phyloP scores from a whole-genome alignment of 192 early-diverging fungal species.

The Martensiomyces pterosporus region DNA sequence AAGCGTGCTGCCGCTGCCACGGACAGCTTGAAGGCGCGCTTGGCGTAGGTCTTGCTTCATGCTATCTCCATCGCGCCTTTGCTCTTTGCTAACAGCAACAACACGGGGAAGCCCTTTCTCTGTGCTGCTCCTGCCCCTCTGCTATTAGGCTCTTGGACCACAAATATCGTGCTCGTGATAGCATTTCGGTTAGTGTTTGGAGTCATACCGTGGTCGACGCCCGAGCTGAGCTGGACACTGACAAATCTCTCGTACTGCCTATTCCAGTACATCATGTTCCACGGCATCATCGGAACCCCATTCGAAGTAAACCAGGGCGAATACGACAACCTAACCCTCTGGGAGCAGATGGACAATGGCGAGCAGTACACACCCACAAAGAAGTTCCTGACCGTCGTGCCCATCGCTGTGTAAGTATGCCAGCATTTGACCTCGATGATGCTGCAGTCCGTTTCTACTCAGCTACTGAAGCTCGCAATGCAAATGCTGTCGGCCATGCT shows the following conservation, averaged over 20 bases:
- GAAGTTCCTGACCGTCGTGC: constrained; percentile 94
- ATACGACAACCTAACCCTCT: constrained; percentile 88
- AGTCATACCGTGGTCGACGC: constrained; percentile 83
- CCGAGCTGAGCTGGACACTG: constrained; percentile 94
- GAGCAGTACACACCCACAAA: constrained; percentile 97
- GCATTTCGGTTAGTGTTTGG: constrained; percentile 72
- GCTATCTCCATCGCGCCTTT: too few species aligned
- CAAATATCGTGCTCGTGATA: constrained; percentile 80
- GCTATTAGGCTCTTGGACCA: constrained; percentile 83
- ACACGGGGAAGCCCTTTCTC: too few species aligned
- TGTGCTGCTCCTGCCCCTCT: too few species aligned
- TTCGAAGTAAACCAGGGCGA: constrained; percentile 93
- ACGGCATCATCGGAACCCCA: constrained; percentile 93
- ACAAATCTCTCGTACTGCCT: constrained; percentile 89
- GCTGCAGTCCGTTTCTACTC: too few species aligned
- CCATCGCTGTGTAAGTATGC: constrained; percentile 86
- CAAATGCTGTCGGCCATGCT: too few species aligned
- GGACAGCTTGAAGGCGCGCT: too few species aligned
- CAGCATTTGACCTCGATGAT: too few species aligned
- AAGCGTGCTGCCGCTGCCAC: too few species aligned
- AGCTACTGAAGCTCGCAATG: too few species aligned
- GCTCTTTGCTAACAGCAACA: too few species aligned
- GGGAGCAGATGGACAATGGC: constrained; percentile 99
- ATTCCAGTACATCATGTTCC: constrained; percentile 97
- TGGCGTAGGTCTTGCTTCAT: too few species aligned